phyloP scores from a whole-genome alignment of 1,139 yeast species.

The Yamadazyma siamensis region DNA sequence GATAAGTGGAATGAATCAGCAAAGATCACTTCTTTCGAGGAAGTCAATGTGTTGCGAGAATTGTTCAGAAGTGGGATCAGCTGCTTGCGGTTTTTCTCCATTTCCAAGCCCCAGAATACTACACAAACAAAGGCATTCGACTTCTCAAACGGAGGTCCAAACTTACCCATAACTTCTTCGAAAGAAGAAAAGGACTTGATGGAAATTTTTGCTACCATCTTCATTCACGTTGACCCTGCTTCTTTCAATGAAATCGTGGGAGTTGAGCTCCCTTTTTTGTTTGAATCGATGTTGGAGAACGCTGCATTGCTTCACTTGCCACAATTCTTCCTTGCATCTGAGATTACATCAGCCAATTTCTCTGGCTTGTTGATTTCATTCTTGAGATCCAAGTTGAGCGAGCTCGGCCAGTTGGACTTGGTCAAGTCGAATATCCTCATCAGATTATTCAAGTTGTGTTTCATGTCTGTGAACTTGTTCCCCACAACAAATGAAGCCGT shows the following conservation, averaged over 20 bases:
- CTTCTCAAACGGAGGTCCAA: constrained; percentile 67
- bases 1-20: constrained; percentile 85
- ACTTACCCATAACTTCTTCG: constrained; percentile 78
- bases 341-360: constrained; percentile 87
- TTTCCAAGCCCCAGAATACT: constrained; percentile 42
- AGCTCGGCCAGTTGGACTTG: constrained; percentile 77
- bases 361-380: constrained; percentile 83
- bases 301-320: constrained; percentile 89
- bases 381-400: constrained; percentile 67
- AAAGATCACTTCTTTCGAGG: constrained; percentile 77
- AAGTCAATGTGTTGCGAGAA: constrained; percentile 69
- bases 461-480: constrained; percentile 92
- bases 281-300: constrained; percentile 76
- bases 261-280: constrained; percentile 73
- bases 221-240: constrained; percentile 91
- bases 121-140: constrained; percentile 56
- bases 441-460: constrained; percentile 83
- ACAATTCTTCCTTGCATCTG: constrained; percentile 91
- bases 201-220: constrained; percentile 94
- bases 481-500: constrained; percentile 87
- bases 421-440: constrained; percentile 79
- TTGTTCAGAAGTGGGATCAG: constrained; percentile 82
- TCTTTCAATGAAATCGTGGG: constrained; percentile 91
- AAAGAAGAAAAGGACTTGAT: constrained; percentile 93
- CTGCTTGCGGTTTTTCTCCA: constrained; percentile 76